These are phyloP conservation scores for Phytophthora citricola DNA, from an alignment of 352 stramenopile species.

Conservation along the genomic window DNA sequence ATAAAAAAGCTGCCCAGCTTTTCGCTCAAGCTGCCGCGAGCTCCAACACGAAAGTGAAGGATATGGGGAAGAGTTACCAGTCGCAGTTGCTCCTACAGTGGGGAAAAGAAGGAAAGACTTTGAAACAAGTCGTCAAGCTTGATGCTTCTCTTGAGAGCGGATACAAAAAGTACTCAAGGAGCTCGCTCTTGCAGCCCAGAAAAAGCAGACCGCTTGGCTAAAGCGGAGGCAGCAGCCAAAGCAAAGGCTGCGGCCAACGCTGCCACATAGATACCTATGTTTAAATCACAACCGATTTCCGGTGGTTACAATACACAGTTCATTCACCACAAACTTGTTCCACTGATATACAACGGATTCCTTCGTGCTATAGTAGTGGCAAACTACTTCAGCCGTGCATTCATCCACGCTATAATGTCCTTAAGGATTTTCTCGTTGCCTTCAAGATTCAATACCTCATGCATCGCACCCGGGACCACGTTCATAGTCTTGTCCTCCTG, in stretches of 20 bases:
- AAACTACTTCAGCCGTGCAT: conserved; percentile 21
- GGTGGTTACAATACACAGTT: background rate
- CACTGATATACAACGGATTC: background rate
- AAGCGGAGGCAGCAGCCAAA: background rate
- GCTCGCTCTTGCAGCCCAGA: background rate
- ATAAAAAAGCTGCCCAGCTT: background rate
- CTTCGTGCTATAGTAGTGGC: background rate
- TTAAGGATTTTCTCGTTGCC: conserved; percentile 38
- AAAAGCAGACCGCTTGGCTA: background rate
- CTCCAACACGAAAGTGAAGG: background rate
- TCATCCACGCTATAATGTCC: conserved; percentile 46
- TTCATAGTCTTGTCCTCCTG: conserved; percentile 60
- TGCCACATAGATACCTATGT: background rate
- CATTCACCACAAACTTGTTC: background rate
- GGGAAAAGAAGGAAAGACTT: background rate
- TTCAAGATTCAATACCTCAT: conserved; percentile 55
- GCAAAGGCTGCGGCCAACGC: background rate
- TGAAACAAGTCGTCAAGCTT: background rate
- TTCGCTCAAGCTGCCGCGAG: background rate
- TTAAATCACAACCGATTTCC: background rate
- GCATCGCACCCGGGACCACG: conserved; percentile 37
- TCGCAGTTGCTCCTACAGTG: background rate
- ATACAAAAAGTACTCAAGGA: background rate
- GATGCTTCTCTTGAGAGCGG: background rate
- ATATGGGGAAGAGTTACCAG: background rate